phyloP scores from a whole-genome alignment of 345 rosid genomes.

The Lepidium africanum region DNA sequence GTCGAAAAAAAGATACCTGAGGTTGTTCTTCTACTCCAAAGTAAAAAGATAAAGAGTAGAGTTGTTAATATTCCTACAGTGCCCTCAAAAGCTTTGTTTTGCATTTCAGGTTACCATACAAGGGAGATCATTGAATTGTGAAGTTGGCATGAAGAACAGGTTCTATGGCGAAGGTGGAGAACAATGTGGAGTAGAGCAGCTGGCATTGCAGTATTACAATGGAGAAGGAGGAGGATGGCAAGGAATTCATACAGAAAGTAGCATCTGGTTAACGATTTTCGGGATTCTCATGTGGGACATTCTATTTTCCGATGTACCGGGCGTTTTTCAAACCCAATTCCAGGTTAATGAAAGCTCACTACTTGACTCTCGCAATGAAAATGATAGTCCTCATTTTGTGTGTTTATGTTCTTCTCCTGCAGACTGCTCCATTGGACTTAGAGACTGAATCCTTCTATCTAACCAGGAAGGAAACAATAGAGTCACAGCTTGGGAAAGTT shows the following conservation, averaged over 20 bases:
- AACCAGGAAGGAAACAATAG: slow-evolving; percentile 46
- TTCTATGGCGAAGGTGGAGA: slow-evolving; percentile 88
- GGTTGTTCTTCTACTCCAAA: slow-evolving; percentile 28
- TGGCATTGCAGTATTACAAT: slow-evolving; percentile 81
- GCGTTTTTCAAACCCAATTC: slow-evolving; percentile 72
- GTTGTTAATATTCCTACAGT: not conserved
- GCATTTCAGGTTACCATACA: slow-evolving; percentile 54
- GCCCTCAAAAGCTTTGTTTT: not conserved
- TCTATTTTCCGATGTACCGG: slow-evolving; percentile 58
- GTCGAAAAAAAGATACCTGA: slow-evolving; percentile 57
- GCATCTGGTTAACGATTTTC: slow-evolving; percentile 87
- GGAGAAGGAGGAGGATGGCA: slow-evolving; percentile 84
- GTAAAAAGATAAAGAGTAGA: not conserved
- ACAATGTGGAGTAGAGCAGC: slow-evolving; percentile 93
- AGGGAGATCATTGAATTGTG: slow-evolving; percentile 84
- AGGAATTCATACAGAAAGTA: slow-evolving; percentile 84
- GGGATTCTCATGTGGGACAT: slow-evolving; percentile 92
- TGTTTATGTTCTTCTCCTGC: slow-evolving; percentile 13
- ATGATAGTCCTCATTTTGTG: not conserved
- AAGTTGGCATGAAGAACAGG: slow-evolving; percentile 66
- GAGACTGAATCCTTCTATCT: slow-evolving; percentile 60
- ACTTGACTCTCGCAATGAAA: not conserved
- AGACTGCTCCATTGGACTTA: slow-evolving; percentile 88
- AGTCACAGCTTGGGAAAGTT: slow-evolving; percentile 50
- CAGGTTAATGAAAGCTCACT: slow-evolving; percentile 45